Evolutionary conservation across 495 filamentous ascomycete genomes (phyloP).

Genomic region (Neurospora tetraspora): DNA sequence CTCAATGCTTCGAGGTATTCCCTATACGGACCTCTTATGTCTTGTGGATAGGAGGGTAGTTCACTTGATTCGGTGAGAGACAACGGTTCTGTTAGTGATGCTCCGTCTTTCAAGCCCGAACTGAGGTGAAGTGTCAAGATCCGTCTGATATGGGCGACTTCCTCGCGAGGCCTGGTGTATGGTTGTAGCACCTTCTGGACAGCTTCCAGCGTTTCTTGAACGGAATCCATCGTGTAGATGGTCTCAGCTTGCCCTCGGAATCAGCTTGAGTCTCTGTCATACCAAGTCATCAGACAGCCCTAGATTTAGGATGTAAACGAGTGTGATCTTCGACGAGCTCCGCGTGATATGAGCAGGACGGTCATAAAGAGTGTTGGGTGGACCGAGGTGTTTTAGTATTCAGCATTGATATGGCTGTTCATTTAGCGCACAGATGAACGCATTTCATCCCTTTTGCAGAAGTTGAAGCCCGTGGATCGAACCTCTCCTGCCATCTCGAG

Average conservation of each 20-base stretch:
- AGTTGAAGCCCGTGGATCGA: not conserved
- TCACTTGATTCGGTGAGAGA: constrained; percentile 25
- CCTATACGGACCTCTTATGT: constrained; percentile 25
- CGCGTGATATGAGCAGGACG: not conserved
- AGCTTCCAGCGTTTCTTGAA: constrained; percentile 8
- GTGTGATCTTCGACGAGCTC: not conserved
- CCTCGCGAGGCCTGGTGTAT: constrained; percentile 34
- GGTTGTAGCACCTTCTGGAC: constrained; percentile 23
- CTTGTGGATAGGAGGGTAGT: constrained; percentile 8
- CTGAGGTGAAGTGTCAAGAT: constrained; percentile 30
- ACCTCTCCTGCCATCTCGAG: not conserved
- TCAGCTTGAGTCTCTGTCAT: not conserved
- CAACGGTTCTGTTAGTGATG: constrained; percentile 22
- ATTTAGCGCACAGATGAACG: not conserved
- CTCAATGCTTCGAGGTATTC: constrained; percentile 50
- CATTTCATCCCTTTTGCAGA: not conserved
- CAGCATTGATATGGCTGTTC: not conserved
- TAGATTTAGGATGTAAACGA: not conserved
- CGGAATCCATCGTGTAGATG: constrained; percentile 1
- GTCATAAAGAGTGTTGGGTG: not conserved
- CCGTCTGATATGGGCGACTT: constrained; percentile 31
- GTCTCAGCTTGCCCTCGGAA: not conserved
- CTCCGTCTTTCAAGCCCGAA: constrained; percentile 19
- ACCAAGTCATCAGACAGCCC: not conserved
- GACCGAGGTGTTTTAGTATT: not conserved